Percentiles rank a stretch among this genome's conserved stretches.
These are phyloP conservation scores for Akanthomyces muscarius DNA, from an alignment of 2,329 filamentous ascomycete genomes.

Conservation along the genomic window DNA sequence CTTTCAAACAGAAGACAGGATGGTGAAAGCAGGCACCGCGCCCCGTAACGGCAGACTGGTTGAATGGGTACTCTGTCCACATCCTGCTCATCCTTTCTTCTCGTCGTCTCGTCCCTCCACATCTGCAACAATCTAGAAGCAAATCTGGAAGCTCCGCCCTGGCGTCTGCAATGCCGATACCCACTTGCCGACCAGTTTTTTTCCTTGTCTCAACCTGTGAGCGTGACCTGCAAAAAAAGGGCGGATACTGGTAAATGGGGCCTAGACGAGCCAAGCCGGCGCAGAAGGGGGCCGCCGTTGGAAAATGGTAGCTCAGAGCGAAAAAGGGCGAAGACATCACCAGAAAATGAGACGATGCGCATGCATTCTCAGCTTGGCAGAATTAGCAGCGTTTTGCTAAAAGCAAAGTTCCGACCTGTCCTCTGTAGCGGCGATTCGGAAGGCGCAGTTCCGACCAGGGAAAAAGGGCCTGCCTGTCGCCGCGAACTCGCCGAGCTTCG, in stretches of 20 bases:
- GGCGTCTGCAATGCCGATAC: not conserved
- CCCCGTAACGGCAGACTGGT: not conserved
- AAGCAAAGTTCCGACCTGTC: not conserved
- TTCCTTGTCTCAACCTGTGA: not conserved
- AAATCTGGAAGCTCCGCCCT: slow-evolving; percentile 15
- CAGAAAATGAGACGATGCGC: not conserved
- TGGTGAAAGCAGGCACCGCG: not conserved
- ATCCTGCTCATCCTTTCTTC: slow-evolving; percentile 4
- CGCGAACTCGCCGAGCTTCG: not conserved
- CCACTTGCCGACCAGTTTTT: slow-evolving; percentile 2
- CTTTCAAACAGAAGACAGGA: not conserved
- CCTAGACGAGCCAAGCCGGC: not conserved
- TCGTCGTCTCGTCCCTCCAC: slow-evolving; percentile 9
- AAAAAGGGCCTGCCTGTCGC: not conserved
- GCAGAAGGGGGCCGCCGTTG: not conserved
- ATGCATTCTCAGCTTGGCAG: not conserved
- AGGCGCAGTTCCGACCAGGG: not conserved
- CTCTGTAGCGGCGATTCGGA: not conserved
- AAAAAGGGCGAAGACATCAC: too few species aligned
- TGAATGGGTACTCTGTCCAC: not conserved
- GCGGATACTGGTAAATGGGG: not conserved
- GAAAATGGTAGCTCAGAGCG: not conserved
- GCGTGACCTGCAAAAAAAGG: not conserved
- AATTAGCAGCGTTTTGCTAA: not conserved
- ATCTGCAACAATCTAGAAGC: slow-evolving; percentile 17